Evolutionary conservation across 306 rosid species (phyloP).

Genomic region (Geum urbanum): DNA sequence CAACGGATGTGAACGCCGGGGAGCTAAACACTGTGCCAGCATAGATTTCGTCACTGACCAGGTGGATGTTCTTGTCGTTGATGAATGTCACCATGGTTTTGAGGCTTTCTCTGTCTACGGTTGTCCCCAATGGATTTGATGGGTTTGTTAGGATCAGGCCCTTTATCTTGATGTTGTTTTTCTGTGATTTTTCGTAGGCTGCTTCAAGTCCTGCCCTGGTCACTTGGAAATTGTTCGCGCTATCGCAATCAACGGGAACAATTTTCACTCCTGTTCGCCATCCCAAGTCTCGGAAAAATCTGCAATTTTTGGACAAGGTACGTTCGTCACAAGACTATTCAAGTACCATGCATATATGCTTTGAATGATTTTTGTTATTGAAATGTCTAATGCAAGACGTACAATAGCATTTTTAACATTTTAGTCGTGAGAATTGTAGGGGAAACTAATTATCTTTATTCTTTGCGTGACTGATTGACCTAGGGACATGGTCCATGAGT

Average conservation of each 20-base stretch:
- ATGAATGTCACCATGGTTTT: conserved; percentile 57
- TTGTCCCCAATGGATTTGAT: conserved; percentile 81
- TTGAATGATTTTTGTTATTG: neutral
- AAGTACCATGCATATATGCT: neutral
- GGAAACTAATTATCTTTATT: neutral
- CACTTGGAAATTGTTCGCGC: conserved; percentile 67
- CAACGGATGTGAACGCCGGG: conserved; percentile 46
- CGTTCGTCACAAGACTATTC: neutral
- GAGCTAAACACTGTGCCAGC: conserved; percentile 66
- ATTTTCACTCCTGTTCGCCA: conserved; percentile 73
- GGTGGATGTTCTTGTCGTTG: conserved; percentile 60
- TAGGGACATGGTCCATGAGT: neutral
- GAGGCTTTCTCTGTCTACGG: conserved; percentile 51
- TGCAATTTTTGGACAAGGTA: conserved; percentile 18
- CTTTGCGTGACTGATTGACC: neutral
- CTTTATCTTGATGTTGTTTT: conserved; percentile 52
- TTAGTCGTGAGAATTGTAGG: neutral
- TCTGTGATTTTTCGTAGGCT: conserved; percentile 57
- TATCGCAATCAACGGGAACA: conserved; percentile 61
- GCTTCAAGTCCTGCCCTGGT: conserved; percentile 60
- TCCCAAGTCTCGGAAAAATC: conserved; percentile 64
- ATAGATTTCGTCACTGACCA: conserved; percentile 87
- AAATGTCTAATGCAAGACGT: neutral
- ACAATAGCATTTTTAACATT: neutral
- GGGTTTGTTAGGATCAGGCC: conserved; percentile 85